phyloP scores from a whole-genome alignment of 768 basidiomycete species.

The Pulveroboletus sp. region DNA sequence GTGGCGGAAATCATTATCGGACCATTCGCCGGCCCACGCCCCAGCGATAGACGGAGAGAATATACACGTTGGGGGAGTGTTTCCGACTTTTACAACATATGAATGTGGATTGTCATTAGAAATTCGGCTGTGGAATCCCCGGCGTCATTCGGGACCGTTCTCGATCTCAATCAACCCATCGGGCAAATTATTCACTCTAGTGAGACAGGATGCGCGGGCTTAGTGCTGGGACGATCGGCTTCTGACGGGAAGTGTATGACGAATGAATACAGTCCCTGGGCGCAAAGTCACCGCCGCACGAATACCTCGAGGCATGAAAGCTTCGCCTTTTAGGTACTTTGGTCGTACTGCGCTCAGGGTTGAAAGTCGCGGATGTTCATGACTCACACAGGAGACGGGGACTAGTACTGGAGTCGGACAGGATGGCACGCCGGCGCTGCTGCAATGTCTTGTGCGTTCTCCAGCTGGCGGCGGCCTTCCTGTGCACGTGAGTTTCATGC shows the following conservation, averaged over 20 bases:
- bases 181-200: conserved; percentile 8
- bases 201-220: conserved; percentile 17
- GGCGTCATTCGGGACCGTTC: conserved; percentile 23
- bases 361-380: conserved; percentile 18
- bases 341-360: conserved; percentile 31
- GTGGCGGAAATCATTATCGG: conserved; percentile 21
- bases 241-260: conserved; percentile 30
- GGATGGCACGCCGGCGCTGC: conserved; percentile 8
- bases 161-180: conserved; percentile 11
- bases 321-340: conserved; percentile 30
- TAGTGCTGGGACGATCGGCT: conserved; percentile 20
- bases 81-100: conserved; percentile 19
- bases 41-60: conserved; percentile 27
- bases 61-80: conserved; percentile 28
- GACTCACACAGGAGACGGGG: conserved; percentile 16
- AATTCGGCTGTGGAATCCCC: conserved; percentile 20
- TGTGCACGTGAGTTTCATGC: conserved; percentile 22
- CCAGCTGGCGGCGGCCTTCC: conserved; percentile 9
- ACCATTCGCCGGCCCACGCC: conserved; percentile 18
- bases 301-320: conserved; percentile 30
- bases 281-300: conserved; percentile 31
- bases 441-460: conserved; percentile 8
- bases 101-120: conserved; percentile 30
- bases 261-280: conserved; percentile 23
- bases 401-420: conserved; percentile 9